These are phyloP conservation scores for Saposhnikovia divaricata DNA, from an alignment of 129 eudicot species.

Conservation along the genomic window DNA sequence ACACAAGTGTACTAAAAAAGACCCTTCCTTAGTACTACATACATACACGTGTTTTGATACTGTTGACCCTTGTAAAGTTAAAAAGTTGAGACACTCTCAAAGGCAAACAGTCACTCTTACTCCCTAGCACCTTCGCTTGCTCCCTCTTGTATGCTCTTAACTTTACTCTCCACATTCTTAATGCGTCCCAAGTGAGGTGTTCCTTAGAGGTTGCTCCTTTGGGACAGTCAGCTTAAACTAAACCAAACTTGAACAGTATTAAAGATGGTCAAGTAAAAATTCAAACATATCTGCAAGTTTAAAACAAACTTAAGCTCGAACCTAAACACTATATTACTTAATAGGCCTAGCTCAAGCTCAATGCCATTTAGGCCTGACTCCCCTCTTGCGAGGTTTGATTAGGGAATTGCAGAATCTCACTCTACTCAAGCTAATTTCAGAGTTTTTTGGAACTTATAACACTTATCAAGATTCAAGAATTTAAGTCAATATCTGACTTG, in stretches of 20 bases:
- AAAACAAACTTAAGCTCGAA: no score
- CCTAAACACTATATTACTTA: neutral
- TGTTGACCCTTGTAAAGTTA: neutral
- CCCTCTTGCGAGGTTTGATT: neutral
- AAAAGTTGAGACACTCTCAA: neutral
- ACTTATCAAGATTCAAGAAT: neutral
- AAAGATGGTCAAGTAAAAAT: no score
- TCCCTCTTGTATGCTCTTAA: neutral
- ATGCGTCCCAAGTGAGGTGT: neutral
- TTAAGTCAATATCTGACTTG: neutral
- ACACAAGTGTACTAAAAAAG: neutral
- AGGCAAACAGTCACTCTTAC: neutral
- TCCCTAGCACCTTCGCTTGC: neutral
- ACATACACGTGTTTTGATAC: neutral
- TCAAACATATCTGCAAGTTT: neutral
- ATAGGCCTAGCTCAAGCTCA: neutral
- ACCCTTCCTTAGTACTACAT: neutral
- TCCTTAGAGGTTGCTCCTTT: neutral
- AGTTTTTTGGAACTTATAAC: neutral
- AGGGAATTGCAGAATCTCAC: neutral
- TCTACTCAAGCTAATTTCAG: neutral
- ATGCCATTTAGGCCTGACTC: neutral
- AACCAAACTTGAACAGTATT: neutral
- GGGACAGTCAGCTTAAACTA: neutral
- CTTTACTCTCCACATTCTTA: neutral